Evolutionary conservation across 2,329 filamentous ascomycete genomes (phyloP).

Genomic region (Tricladium varicosporioides): DNA sequence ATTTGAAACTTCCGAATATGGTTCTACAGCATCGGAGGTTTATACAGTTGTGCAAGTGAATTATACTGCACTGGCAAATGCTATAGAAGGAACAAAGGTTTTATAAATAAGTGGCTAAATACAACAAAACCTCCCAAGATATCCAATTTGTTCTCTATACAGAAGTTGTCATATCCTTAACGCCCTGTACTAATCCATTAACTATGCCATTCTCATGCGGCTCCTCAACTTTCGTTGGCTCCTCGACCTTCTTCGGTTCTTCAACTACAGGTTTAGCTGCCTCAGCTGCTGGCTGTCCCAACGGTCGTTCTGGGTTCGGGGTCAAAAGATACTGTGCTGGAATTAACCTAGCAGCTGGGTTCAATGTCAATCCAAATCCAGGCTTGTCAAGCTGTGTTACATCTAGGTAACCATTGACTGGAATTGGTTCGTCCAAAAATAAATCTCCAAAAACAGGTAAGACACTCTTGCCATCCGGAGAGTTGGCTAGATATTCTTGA

Average conservation of each 20-base stretch:
- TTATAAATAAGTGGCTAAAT: constrained; percentile 2
- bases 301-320: constrained; percentile 54
- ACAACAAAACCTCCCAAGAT: neutral
- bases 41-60: too few species aligned
- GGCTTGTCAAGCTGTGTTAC: constrained; percentile 80
- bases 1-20: neutral
- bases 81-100: neutral
- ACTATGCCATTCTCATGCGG: constrained; percentile 34
- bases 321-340: constrained; percentile 71
- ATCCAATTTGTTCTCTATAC: constrained; percentile 5
- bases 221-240: constrained; percentile 28
- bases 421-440: constrained; percentile 88
- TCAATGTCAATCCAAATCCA: constrained; percentile 85
- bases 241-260: constrained; percentile 13
- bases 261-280: constrained; percentile 7
- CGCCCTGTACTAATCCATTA: constrained; percentile 29
- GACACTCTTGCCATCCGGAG: constrained; percentile 84
- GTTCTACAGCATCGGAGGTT: neutral
- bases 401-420: constrained; percentile 76
- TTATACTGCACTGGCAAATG: too few species aligned
- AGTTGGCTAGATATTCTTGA: constrained; percentile 95
- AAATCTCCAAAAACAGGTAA: constrained; percentile 89
- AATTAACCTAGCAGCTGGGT: constrained; percentile 73
- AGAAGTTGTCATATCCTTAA: constrained; percentile 25
- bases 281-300: constrained; percentile 29